Base-by-base conservation (phyloP, 2,329 filamentous ascomycete species). In the Tolypocladium cylindrosporum region DNA sequence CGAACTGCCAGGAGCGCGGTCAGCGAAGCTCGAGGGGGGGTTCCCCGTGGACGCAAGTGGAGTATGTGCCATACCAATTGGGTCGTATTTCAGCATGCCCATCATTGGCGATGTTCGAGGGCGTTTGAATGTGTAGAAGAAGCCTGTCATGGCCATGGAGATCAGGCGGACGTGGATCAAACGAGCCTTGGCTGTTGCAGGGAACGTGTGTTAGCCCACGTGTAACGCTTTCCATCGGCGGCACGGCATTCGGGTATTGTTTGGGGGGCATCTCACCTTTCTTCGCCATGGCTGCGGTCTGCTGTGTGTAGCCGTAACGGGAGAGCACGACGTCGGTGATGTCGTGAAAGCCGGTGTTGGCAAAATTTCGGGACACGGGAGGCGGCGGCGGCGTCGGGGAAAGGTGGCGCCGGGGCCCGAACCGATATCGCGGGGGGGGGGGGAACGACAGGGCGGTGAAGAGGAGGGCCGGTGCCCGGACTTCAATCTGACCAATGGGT, bases 11-110 rank as follows among this genome's bases (percentile, higher is more conserved):
- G 43, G 53, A 54, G 50, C 11, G 4, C 9, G 51, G 39, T 54
- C 37, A 52, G 21, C 27, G 19, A 43, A 27, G 27, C 16, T 31
- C 21, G 4, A 14, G 37, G 4, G 21, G 19, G 6, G 31, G 8
- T 6, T 4, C 48, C 3, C 31, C 19, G 13, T n/a, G 5, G 34
- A 14, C 4, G 2, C 19, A 52, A 13, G 10, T 36, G 19, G n/a
- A 21, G 4, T 5, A 14, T 21, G n/a, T 21, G 8, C 9, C 48
- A 21, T 85, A 96, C 90, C 88, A 63, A 99, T 92, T 48, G 94
- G 94, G 72, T 99, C 94, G 76, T 99, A 99, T 80, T 99, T 99
- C 67, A 99, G 79, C 91, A 99, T 94, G 78, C 91, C 95, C 76
- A 99, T 83, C 58, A 95, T 92, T 51, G 88, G 81, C 62, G 91